phyloP scores from a whole-genome alignment of 495 filamentous ascomycete species.

The Aspergillus baeticus region DNA sequence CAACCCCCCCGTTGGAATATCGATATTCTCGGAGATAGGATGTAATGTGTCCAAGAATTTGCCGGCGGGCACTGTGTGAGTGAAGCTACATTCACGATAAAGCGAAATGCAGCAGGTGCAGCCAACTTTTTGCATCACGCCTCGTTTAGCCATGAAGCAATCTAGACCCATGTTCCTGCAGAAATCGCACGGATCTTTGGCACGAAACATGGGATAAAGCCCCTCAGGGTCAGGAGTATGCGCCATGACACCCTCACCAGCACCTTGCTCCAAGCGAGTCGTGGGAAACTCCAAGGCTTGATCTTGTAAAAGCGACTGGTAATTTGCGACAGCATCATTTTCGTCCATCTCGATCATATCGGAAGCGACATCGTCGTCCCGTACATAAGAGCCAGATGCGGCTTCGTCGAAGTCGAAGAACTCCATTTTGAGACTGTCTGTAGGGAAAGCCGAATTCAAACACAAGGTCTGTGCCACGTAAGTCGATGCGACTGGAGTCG shows the following conservation, averaged over 20 bases:
- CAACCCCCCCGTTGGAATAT: constrained; percentile 33
- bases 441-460: background rate
- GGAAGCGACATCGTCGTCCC: constrained; percentile 43
- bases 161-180: constrained; percentile 67
- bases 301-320: constrained; percentile 38
- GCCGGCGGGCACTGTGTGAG: constrained; percentile 42
- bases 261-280: constrained; percentile 28
- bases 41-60: constrained; percentile 52
- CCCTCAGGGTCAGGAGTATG: constrained; percentile 33
- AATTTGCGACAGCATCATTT: constrained; percentile 31
- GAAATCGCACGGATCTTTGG: constrained; percentile 65
- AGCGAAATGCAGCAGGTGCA: constrained; percentile 81
- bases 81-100: constrained; percentile 73
- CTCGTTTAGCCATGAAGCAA: constrained; percentile 72
- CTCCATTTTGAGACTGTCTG: constrained; percentile 35
- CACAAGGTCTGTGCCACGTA: background rate
- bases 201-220: constrained; percentile 45
- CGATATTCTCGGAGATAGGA: constrained; percentile 47
- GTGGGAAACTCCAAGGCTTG: constrained; percentile 37
- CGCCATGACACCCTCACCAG: constrained; percentile 23
- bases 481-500: constrained; percentile 1
- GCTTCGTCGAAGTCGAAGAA: constrained; percentile 57
- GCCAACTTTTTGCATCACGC: constrained; percentile 60
- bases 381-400: constrained; percentile 37
- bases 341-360: constrained; percentile 40